Evolutionary conservation across 768 basidiomycete genomes (phyloP).

Genomic region (Lactifluus echinatus): DNA sequence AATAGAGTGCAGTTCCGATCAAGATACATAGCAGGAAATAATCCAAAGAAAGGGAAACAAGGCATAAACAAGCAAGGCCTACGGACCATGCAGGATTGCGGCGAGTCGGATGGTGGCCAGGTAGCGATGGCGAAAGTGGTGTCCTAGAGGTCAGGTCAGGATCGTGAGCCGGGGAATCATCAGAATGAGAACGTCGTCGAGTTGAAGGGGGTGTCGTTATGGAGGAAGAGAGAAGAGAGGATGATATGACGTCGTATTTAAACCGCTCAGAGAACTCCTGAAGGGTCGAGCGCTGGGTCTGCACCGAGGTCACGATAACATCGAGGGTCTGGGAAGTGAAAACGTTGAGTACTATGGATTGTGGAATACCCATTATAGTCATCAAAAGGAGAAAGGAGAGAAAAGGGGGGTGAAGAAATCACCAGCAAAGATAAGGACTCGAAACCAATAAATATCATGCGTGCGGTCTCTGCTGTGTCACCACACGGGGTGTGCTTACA

Average conservation of each 20-base stretch:
- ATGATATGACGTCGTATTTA: conserved; percentile 21
- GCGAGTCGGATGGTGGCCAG: background rate
- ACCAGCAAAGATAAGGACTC: background rate
- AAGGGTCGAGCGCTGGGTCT: conserved; percentile 3
- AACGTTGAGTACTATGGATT: conserved; percentile 2
- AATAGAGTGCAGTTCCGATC: conserved; percentile 12
- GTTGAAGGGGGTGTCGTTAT: conserved; percentile 5
- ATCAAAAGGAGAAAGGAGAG: background rate
- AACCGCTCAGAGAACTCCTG: conserved; percentile 20
- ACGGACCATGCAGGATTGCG: background rate
- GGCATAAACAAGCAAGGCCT: conserved; percentile 8
- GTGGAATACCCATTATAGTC: background rate
- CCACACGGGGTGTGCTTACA: background rate
- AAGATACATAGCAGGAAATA: conserved; percentile 10
- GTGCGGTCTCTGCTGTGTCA: background rate
- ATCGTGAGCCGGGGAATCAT: background rate
- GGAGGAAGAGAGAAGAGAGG: conserved; percentile 20
- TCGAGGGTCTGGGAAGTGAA: conserved; percentile 11
- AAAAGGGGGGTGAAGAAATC: background rate
- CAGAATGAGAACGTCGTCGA: conserved; percentile 12
- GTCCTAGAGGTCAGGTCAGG: background rate
- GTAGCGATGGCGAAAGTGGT: background rate
- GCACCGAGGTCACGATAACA: conserved; percentile 4
- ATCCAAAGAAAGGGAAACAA: conserved; percentile 13
- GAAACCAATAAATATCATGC: background rate